Conservation (phyloP, 129 eudicot species). For the Pulicaria dysenterica region DNA sequence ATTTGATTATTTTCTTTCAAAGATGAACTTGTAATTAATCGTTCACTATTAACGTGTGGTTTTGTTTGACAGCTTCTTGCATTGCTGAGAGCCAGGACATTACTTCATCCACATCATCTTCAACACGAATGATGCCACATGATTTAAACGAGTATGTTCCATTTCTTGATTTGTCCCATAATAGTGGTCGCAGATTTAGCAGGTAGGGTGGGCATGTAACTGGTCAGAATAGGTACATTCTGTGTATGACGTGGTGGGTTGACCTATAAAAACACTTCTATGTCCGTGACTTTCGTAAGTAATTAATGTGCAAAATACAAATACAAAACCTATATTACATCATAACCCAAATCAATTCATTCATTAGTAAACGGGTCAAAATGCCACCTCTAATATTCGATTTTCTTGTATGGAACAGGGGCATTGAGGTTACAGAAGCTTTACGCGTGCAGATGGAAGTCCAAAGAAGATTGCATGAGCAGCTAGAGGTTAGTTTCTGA, state of each 20-base stretch:
- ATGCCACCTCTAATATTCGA: conserved; percentile 1
- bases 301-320: background rate
- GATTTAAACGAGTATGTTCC: conserved; percentile 57
- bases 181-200: background rate
- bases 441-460: conserved; percentile 88
- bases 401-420: conserved; percentile 44
- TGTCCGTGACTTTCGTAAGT: background rate
- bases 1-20: background rate
- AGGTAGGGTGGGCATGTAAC: background rate
- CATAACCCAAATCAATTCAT: background rate
- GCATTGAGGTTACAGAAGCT: conserved; percentile 89
- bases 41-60: background rate
- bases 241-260: background rate
- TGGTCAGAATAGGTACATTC: background rate
- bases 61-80: conserved; percentile 55
- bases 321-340: background rate
- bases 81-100: conserved; percentile 67
- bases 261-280: background rate
- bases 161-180: conserved; percentile 1
- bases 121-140: conserved; percentile 58
- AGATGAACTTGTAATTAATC: conserved; percentile 11
- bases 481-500: conserved; percentile 63
- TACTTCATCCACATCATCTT: conserved; percentile 54
- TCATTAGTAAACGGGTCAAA: background rate
- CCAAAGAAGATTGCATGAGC: conserved; percentile 75